Evolutionary conservation across 257 asterid genomes (phyloP), one percentile per base, ranked within the genome.

Genomic region (Datura wrightii): DNA sequence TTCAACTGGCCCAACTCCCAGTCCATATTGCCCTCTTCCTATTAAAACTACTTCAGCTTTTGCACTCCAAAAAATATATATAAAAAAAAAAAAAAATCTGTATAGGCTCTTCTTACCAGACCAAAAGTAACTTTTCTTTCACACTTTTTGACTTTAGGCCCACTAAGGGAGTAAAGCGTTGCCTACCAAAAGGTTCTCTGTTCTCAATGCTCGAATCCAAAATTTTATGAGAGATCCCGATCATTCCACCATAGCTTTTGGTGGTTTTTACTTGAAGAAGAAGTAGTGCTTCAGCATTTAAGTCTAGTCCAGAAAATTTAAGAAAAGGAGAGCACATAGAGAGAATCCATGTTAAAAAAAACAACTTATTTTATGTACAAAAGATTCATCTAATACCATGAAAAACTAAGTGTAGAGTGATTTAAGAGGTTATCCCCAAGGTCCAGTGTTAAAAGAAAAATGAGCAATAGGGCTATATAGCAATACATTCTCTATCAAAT

Each of bases 1-100:
- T 41, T 78, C 80, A 63, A 50, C 80, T 52, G 42, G 48, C 80
- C 55, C 39, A 59, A 85, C 79, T 48, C 44, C 84, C 8, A 54
- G 39, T 24, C 16, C 41, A 59, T 31, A 62, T 65, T 53, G 3
- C 10, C 79, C 31, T 62, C 39, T 62, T 82, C 60, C 50, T 50
- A 37, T 81, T 81, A 58, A 62, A 78, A 31, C 60, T 50, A 81
- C 74, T 11, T 80, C 84, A 80, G 71, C 46, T 80, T 63, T 59
- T 56, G 42, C 71, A 80, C 6, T 80, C 74, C 71, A 50, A 50
- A 67, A 24, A 24, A 24, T 24, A n/a, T n/a, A n/a, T n/a, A n/a
- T n/a, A n/a, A n/a, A n/a, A n/a, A n/a, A n/a, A n/a, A 24, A 24
- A 24, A 76, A 24, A 7, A n/a, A 31, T 44, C 39, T 71, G 39